These are phyloP conservation scores for Arabidopsis arenosa DNA, from an alignment of 345 rosid genomes.

Conservation along the genomic window DNA sequence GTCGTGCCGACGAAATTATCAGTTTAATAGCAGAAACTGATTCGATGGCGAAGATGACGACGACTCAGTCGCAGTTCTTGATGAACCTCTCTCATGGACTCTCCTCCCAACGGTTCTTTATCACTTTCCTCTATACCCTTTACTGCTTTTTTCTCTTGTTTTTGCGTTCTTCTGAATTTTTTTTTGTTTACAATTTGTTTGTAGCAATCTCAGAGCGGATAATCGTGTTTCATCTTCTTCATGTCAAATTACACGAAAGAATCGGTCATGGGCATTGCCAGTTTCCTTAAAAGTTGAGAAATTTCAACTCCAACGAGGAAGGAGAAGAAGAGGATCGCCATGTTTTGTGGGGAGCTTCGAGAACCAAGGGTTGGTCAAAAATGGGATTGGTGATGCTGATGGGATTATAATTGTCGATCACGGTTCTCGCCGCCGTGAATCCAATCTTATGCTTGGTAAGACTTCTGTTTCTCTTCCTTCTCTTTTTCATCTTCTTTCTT, in stretches of 20 bases:
- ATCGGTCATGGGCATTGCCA: slow-evolving; percentile 35
- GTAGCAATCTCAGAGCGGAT: slow-evolving; percentile 19
- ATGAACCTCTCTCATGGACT: slow-evolving; percentile 1
- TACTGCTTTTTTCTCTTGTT: too few relatives aligned
- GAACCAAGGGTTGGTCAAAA: slow-evolving; percentile 43
- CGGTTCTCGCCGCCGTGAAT: slow-evolving; percentile 87
- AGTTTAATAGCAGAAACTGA: background rate
- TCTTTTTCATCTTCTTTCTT: background rate
- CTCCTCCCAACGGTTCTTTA: slow-evolving; percentile 31
- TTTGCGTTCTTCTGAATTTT: background rate
- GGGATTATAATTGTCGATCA: slow-evolving; percentile 92
- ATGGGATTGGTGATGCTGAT: slow-evolving; percentile 58
- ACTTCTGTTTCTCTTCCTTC: background rate
- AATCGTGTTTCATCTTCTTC: slow-evolving; percentile 26
- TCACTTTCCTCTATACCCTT: background rate
- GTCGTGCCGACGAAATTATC: too few relatives aligned
- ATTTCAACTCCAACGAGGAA: slow-evolving; percentile 21
- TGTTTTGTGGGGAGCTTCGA: slow-evolving; percentile 44
- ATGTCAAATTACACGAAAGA: slow-evolving; percentile 23
- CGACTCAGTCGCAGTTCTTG: slow-evolving; percentile 36
- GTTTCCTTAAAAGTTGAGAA: slow-evolving; percentile 38
- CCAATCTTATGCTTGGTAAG: slow-evolving; percentile 88
- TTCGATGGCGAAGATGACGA: slow-evolving; percentile 20
- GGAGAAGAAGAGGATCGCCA: slow-evolving; percentile 35
- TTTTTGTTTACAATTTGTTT: background rate